Percentiles rank a stretch among this genome's conserved stretches.
phyloP scores from a whole-genome alignment of 768 basidiomycete species.

The Myochromella boudieri region DNA sequence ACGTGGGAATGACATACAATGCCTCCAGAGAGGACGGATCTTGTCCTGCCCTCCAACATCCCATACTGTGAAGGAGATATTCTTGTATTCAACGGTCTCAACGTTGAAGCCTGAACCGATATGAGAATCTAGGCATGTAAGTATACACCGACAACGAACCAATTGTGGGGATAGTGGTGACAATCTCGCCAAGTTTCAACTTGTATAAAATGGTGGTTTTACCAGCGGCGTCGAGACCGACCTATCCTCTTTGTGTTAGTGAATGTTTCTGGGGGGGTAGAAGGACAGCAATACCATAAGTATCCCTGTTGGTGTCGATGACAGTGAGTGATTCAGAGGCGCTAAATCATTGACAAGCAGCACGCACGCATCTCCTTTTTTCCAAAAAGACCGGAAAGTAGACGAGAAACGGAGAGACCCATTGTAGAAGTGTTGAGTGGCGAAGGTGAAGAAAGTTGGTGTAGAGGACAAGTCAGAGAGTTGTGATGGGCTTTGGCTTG shows the following conservation, averaged over 20 bases:
- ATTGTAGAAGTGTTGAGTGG: conserved; percentile 45
- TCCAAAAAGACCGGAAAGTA: conserved; percentile 87
- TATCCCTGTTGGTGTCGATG: conserved; percentile 67
- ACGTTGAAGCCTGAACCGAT: conserved; percentile 90
- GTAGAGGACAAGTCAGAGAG: conserved; percentile 26
- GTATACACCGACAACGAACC: conserved; percentile 53
- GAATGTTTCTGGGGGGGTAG: conserved; percentile 15
- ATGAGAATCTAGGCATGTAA: conserved; percentile 19
- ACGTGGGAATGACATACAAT: conserved; percentile 68
- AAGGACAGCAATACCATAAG: conserved; percentile 67
- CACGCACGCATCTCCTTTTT: conserved; percentile 99
- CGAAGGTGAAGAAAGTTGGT: conserved; percentile 32
- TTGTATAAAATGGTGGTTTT: conserved; percentile 99
- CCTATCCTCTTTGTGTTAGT: conserved; percentile 43
- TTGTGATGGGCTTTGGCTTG: conserved; percentile 29
- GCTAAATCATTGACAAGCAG: conserved; percentile 25
- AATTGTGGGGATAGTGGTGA: conserved; percentile 99
- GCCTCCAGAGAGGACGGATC: conserved; percentile 99
- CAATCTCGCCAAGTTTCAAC: conserved; percentile 99
- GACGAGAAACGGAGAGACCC: conserved; percentile 75
- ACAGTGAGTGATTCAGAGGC: conserved; percentile 29
- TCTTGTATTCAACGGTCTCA: conserved; percentile 99
- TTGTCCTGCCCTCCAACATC: conserved; percentile 99
- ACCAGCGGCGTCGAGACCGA: conserved; percentile 99
- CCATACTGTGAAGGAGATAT: conserved; percentile 99